Evolutionary conservation across 345 rosid genomes (phyloP).

Genomic region (Combretum micranthum): DNA sequence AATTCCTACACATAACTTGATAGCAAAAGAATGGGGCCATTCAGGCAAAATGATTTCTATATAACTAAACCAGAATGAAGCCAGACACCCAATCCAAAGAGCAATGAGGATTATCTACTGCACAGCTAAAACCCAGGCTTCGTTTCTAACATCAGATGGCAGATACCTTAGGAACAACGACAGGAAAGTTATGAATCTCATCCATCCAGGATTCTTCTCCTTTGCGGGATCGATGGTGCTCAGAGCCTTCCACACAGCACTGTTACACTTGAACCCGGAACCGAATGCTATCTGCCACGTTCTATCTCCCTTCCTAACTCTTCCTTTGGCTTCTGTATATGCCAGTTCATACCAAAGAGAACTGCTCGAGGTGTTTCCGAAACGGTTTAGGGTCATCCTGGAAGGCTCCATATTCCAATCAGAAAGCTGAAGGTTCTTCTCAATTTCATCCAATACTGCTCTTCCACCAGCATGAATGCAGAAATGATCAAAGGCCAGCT

Average conservation of each 20-base stretch:
- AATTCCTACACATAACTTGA: too few species aligned
- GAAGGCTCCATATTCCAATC: slow-evolving; percentile 60
- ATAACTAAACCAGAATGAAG: too few species aligned
- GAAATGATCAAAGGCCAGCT: slow-evolving; percentile 57
- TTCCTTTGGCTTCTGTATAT: slow-evolving; percentile 51
- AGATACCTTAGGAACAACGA: slow-evolving; percentile 54
- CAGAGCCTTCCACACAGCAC: slow-evolving; percentile 52
- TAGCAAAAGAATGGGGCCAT: too few species aligned
- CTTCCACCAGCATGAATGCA: slow-evolving; percentile 55
- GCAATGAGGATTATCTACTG: too few species aligned
- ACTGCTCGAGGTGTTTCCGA: slow-evolving; percentile 53
- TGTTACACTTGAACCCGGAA: slow-evolving; percentile 53
- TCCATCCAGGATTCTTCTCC: slow-evolving; percentile 53
- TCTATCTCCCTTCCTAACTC: slow-evolving; percentile 48
- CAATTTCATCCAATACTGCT: slow-evolving; percentile 53
- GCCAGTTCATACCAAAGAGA: slow-evolving; percentile 61
- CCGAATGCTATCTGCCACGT: slow-evolving; percentile 65
- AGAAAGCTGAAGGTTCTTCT: slow-evolving; percentile 50
- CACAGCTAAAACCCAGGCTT: neutral
- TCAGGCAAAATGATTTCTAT: too few species aligned
- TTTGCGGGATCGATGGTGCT: slow-evolving; percentile 32
- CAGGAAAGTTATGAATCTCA: slow-evolving; percentile 50
- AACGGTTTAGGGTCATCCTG: slow-evolving; percentile 48
- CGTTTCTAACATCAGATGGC: slow-evolving; percentile 14
- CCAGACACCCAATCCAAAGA: too few species aligned